phyloP scores from a whole-genome alignment of 371 early-diverging fungal species.

The Batkoa obscura region DNA sequence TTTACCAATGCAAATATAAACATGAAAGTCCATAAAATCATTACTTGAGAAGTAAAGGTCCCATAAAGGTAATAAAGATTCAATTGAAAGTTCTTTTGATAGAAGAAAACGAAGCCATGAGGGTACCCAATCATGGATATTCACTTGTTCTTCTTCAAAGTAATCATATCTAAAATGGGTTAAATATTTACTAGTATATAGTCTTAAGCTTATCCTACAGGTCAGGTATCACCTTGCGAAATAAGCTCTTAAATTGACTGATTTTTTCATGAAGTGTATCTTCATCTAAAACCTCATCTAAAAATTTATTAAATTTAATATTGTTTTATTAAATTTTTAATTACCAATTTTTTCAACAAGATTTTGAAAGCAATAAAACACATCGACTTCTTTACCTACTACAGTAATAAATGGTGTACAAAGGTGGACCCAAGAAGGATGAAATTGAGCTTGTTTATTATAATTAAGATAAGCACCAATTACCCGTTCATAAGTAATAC shows the following conservation, averaged over 20 bases:
- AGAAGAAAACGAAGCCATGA: slow-evolving; percentile 68
- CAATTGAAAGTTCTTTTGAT: slow-evolving; percentile 61
- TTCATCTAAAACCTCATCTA: slow-evolving; percentile 17
- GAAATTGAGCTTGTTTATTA: slow-evolving; percentile 57
- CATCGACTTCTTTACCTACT: slow-evolving; percentile 53
- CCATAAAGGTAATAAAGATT: slow-evolving; percentile 61
- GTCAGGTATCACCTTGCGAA: slow-evolving; percentile 53
- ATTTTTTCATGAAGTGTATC: slow-evolving; percentile 30
- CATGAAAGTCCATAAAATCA: slow-evolving; percentile 53
- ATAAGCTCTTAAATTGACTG: slow-evolving; percentile 58
- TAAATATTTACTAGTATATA: not conserved
- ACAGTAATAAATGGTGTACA: slow-evolving; percentile 71
- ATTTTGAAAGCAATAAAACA: slow-evolving; percentile 61
- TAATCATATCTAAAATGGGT: slow-evolving; percentile 25
- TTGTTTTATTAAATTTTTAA: not conserved
- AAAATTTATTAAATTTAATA: not conserved
- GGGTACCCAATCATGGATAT: slow-evolving; percentile 75
- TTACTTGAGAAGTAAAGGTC: slow-evolving; percentile 58
- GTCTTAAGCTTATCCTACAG: slow-evolving; percentile 21
- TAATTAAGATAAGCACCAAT: slow-evolving; percentile 62
- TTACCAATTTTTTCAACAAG: slow-evolving; percentile 47
- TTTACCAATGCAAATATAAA: slow-evolving; percentile 50
- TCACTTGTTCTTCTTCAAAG: slow-evolving; percentile 91
- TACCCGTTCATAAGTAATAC: slow-evolving; percentile 50
- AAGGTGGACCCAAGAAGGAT: slow-evolving; percentile 48